Evolutionary conservation across 208 protist species (phyloP).

Genomic region (Endotrypanum monterogeii): DNA sequence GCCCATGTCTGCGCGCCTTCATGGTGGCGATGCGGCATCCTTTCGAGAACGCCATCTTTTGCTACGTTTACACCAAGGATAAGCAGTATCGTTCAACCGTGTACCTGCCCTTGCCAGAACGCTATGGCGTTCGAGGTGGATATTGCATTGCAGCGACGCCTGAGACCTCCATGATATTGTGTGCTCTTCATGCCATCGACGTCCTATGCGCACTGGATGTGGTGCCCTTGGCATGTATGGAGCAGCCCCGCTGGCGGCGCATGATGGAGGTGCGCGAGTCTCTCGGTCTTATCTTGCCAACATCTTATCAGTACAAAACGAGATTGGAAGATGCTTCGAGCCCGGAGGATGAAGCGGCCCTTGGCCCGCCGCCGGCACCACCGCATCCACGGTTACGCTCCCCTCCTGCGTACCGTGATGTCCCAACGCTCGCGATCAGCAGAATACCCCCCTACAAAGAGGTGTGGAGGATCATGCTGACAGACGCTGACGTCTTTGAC

Average conservation of each 20-base stretch:
- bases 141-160: slow-evolving; percentile 51
- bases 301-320: slow-evolving; percentile 19
- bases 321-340: neutral
- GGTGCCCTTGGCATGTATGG: slow-evolving; percentile 37
- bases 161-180: slow-evolving; percentile 26
- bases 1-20: slow-evolving; percentile 52
- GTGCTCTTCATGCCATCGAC: slow-evolving; percentile 62
- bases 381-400: slow-evolving; percentile 36
- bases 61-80: slow-evolving; percentile 35
- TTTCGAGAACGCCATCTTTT: slow-evolving; percentile 53
- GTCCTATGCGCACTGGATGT: slow-evolving; percentile 58
- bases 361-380: slow-evolving; percentile 13
- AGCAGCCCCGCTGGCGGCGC: slow-evolving; percentile 35
- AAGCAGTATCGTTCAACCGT: slow-evolving; percentile 55
- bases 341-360: neutral
- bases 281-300: slow-evolving; percentile 49
- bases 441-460: slow-evolving; percentile 41
- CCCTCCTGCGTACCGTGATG: slow-evolving; percentile 63
- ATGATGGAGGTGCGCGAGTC: slow-evolving; percentile 48
- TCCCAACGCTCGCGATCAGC: neutral
- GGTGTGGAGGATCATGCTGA: slow-evolving; percentile 62
- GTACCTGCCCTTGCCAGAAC: slow-evolving; percentile 68
- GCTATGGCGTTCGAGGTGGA: slow-evolving; percentile 69
- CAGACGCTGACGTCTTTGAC: slow-evolving; percentile 57
- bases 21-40: slow-evolving; percentile 56